These are phyloP conservation scores for Spencermartinsiella ligniputridi DNA, from an alignment of 1,139 yeast genomes.

Conservation along the genomic window DNA sequence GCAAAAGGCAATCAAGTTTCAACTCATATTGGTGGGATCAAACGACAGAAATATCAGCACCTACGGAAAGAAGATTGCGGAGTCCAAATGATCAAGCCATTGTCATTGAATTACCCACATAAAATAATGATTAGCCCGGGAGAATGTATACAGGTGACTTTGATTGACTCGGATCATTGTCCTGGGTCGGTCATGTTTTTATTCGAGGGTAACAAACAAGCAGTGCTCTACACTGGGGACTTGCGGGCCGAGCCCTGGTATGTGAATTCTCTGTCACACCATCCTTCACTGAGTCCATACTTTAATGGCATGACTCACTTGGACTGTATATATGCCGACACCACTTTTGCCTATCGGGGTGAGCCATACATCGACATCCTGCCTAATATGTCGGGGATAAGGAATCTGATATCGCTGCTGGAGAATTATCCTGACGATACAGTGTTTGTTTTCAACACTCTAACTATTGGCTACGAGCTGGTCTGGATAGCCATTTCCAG, in stretches of 20 bases:
- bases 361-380: conserved; percentile 47
- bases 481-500: conserved; percentile 44
- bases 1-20: conserved; percentile 11
- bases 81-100: conserved; percentile 24
- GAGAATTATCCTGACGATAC: conserved; percentile 44
- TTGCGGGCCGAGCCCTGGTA: conserved; percentile 57
- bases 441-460: conserved; percentile 41
- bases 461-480: conserved; percentile 53
- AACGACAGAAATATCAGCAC: conserved; percentile 25
- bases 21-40: background rate
- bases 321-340: conserved; percentile 52
- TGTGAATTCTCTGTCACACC: conserved; percentile 38
- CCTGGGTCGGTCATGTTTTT: conserved; percentile 60
- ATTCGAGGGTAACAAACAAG: conserved; percentile 34
- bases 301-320: conserved; percentile 34
- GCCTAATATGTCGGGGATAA: conserved; percentile 43
- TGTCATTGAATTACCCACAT: conserved; percentile 31
- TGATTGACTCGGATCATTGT: conserved; percentile 50
- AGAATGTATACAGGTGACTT: conserved; percentile 14
- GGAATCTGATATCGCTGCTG: conserved; percentile 35
- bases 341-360: conserved; percentile 50
- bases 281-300: conserved; percentile 45
- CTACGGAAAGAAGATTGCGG: conserved; percentile 31
- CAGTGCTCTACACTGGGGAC: conserved; percentile 56
- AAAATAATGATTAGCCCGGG: conserved; percentile 12